A percentile compares a stretch with the other conserved stretches of the same genome.
Evolutionary conservation across 139 green algal genomes (phyloP).

Genomic region (Deuterostichococcus epilithicus): DNA sequence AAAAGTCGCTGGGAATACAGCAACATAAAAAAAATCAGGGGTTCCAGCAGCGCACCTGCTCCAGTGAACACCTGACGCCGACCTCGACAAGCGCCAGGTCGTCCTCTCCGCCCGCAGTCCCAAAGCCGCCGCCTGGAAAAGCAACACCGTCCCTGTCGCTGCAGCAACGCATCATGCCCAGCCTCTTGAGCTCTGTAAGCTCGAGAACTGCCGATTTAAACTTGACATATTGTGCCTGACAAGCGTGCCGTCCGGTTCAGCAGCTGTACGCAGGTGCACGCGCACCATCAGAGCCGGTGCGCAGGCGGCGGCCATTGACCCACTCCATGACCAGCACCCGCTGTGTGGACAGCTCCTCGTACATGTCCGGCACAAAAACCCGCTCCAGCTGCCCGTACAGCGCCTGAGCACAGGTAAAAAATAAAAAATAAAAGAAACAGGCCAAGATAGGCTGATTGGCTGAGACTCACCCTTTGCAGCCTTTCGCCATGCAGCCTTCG

Average conservation of each 20-base stretch:
- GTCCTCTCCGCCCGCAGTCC: slow-evolving; percentile 23
- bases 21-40: too few species aligned
- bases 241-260: too few species aligned
- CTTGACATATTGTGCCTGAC: too few species aligned
- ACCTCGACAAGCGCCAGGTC: slow-evolving; percentile 85
- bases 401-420: not conserved
- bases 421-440: too few species aligned
- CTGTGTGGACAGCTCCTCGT: slow-evolving; percentile 37
- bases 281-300: slow-evolving; percentile 30
- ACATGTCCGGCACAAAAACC: slow-evolving; percentile 56
- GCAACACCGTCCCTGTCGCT: not conserved
- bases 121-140: not conserved
- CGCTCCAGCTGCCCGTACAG: slow-evolving; percentile 16
- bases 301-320: slow-evolving; percentile 78
- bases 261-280: too few species aligned
- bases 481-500: too few species aligned
- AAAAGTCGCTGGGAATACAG: too few species aligned
- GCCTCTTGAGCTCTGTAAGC: too few species aligned
- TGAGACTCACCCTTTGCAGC: too few species aligned
- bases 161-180: not conserved
- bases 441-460: too few species aligned
- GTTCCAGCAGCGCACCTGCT: slow-evolving; percentile 7
- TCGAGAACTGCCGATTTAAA: too few species aligned
- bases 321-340: slow-evolving; percentile 88
- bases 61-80: slow-evolving; percentile 45